phyloP scores from a whole-genome alignment of 257 asterid genomes.

The Lantana camara region DNA sequence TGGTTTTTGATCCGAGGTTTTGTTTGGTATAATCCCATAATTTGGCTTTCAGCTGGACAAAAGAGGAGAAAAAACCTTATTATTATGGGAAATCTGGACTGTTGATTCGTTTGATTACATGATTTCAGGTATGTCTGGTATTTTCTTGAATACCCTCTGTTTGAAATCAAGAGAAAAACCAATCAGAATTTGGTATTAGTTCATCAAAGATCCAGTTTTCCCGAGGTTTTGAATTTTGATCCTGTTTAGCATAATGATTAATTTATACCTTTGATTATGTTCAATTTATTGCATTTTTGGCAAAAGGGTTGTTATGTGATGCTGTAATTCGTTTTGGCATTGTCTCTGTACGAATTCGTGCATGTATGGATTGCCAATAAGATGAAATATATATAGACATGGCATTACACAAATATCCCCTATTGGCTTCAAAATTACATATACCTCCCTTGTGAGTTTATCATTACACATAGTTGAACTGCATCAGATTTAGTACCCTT shows the following conservation, averaged over 20 bases:
- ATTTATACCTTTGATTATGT: neutral
- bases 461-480: no score
- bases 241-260: neutral
- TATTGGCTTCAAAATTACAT: no score
- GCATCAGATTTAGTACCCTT: no score
- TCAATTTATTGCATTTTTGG: neutral
- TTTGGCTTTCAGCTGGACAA: slow-evolving; percentile 7
- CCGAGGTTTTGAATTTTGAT: neutral
- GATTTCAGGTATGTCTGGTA: slow-evolving; percentile 33
- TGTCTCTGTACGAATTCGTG: neutral
- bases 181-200: neutral
- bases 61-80: neutral
- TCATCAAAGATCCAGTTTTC: slow-evolving; percentile 1
- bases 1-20: slow-evolving; percentile 31
- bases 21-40: slow-evolving; percentile 23
- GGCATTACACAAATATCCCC: no score
- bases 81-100: neutral
- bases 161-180: slow-evolving; percentile 13
- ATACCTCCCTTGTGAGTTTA: neutral
- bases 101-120: slow-evolving; percentile 24
- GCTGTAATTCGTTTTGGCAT: neutral
- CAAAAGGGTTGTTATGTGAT: slow-evolving; percentile 15
- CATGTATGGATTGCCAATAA: neutral
- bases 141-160: no score
- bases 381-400: neutral